Evolutionary conservation across 73 alveolate species (phyloP), one percentile per base, ranked within the genome.

Genomic region (Paramecium bursaria): DNA sequence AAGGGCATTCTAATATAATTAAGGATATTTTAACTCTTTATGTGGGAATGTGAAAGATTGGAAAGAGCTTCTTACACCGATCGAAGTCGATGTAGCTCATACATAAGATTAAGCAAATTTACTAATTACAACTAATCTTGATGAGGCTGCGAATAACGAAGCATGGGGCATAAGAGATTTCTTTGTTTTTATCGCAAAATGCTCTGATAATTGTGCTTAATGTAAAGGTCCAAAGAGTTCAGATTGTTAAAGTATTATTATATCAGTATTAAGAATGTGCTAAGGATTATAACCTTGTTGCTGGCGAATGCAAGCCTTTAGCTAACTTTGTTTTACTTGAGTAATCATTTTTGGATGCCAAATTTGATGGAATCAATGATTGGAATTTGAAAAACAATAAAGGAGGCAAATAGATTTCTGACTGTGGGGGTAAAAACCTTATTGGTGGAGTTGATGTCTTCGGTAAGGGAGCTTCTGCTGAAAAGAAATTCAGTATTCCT

Each of bases 81-180:
- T 57, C 30, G 15, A 13, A 29, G 31, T 0, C 33, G 52, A 26
- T 33, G 49, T 29, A 27, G 49, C 49, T 39, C 49, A 39, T 39
- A 7, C 49, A 39, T 5, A 11, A 39, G 14, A 5, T 39, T 39
- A 11, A 7, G 49, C 49, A n/a, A n/a, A 25, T 29, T 13, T 57
- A 1, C 7, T 57, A 29, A 3, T 7, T 11, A 5, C 11, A 39
- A 39, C 49, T 3, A 29, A 26, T 57, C 39, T 57, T 25, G 49
- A 57, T 57, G 10, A 27, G 31, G 51, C 31, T 26, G 23, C 22
- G 9, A 44, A 57, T 57, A 50, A 57, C 39, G 76, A 57, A 29
- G 26, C 76, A n/a, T 57, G 26, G 17, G 76, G 76, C 31, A 17
- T 57, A 57, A 57, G 76, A 11, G 76, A 57, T 27, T 31, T 57